Evolutionary conservation across 2,329 filamentous ascomycete genomes (phyloP).

Genomic region (Pseudogymnoascus sp.): DNA sequence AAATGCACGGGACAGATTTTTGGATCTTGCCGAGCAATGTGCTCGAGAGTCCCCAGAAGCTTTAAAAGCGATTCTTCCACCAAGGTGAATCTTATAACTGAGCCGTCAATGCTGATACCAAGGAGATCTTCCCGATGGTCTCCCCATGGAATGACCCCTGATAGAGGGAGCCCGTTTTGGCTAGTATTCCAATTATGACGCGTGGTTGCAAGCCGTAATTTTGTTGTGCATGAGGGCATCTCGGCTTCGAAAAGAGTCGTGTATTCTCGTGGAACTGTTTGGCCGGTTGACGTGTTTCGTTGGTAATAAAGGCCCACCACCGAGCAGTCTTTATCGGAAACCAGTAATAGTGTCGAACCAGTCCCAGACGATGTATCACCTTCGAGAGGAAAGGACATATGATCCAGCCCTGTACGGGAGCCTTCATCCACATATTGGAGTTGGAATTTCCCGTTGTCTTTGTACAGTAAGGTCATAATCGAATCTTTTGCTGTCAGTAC

Average conservation of each 20-base stretch:
- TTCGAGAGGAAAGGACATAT: slow-evolving; percentile 13
- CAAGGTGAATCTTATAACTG: slow-evolving; percentile 61
- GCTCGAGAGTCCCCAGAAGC: slow-evolving; percentile 67
- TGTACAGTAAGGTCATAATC: slow-evolving; percentile 44
- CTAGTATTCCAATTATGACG: slow-evolving; percentile 37
- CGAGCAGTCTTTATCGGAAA: slow-evolving; percentile 27
- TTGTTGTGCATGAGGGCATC: slow-evolving; percentile 45
- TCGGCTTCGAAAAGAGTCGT: slow-evolving; percentile 41
- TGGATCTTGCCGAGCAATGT: slow-evolving; percentile 47
- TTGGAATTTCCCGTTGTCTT: slow-evolving; percentile 21
- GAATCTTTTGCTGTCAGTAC: slow-evolving; percentile 49
- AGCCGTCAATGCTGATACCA: slow-evolving; percentile 62
- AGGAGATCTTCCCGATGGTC: slow-evolving; percentile 40
- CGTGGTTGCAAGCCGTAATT: slow-evolving; percentile 43
- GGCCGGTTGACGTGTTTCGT: not conserved
- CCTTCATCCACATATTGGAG: slow-evolving; percentile 27
- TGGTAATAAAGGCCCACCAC: slow-evolving; percentile 21
- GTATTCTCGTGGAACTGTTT: not conserved
- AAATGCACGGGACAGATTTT: slow-evolving; percentile 37
- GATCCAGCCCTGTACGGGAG: slow-evolving; percentile 25
- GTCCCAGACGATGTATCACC: not conserved
- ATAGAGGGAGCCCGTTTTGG: slow-evolving; percentile 28
- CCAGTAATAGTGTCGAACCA: slow-evolving; percentile 21
- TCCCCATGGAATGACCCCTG: slow-evolving; percentile 21
- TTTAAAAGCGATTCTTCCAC: slow-evolving; percentile 56